Base-by-base conservation (phyloP, 176 grass and related monocot species). In the Typha latifolia region DNA sequence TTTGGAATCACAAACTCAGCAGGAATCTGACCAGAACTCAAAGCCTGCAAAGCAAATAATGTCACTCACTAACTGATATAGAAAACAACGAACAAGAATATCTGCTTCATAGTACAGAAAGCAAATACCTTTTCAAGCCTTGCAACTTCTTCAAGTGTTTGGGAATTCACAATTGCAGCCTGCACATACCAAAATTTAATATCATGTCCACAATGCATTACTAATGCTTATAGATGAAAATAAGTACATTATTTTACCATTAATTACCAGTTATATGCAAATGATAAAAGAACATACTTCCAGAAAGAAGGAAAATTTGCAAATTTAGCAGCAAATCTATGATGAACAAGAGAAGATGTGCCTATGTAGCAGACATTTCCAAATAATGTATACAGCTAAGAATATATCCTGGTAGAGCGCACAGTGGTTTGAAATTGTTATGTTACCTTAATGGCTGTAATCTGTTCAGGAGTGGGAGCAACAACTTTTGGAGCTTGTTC, bases 361-460 rank as follows among this genome's bases (percentile, higher is more conserved):
- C 37, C 37, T 43, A 6, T 43, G 37, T 7, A 10, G 1, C 37
- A 43, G 37, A 43, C 37, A 10, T 43, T 43, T 43, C 37, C 7
- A 43, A 43, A 43, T 43, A 59, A 18, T 59, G 15, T 16, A 11
- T 7, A 16, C 1, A 59, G 53, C 53, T 19, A 21, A 59, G 53
- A 14, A 16, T 9, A 43, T 21, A 19, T 59, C 53, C 53, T 21
- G 20, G 7, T 57, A 59, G 18, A 59, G 8, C 9, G 11, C 53
- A 59, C 5, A 9, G n/a, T 59, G 4, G 53, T 65, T 43, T 66
- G 64, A 48, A 16, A 67, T 27, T n/a, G 50, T 66, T 43, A 15
- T 27, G 29, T 61, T 81, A 99, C 89, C 89, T 99, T 99, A n/a
- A 99, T 99, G 73, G 94, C 94, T 76, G 79, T 93, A 79, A 99